A percentile compares a stretch with the other conserved stretches of the same genome.
These are phyloP conservation scores for Tuber magnatum DNA, from an alignment of 495 filamentous ascomycete genomes.

Conservation along the genomic window DNA sequence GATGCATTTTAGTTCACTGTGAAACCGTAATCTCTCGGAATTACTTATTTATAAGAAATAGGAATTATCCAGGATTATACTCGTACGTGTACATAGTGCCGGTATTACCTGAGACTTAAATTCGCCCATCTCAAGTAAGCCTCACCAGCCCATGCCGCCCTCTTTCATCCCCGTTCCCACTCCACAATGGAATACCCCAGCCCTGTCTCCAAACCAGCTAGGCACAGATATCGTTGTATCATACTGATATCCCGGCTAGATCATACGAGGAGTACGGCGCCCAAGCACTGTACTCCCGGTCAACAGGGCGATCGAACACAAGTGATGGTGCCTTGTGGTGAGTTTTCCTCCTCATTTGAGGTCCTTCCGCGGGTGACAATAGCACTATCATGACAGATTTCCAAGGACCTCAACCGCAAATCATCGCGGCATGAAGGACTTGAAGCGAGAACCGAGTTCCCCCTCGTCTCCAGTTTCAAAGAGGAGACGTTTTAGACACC, in stretches of 20 bases:
- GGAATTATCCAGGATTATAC: background rate
- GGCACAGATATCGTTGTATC: background rate
- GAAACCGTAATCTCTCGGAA: background rate
- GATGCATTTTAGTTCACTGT: background rate
- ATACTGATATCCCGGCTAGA: background rate
- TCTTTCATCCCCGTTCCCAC: background rate
- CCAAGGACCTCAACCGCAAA: background rate
- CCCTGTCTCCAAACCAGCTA: background rate
- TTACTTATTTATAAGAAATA: background rate
- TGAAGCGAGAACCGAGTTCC: background rate
- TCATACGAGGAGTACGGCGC: background rate
- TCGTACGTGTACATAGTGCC: background rate
- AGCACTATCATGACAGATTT: background rate
- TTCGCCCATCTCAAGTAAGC: background rate
- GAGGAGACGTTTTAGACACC: background rate
- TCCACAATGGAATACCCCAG: background rate
- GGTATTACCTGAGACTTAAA: conserved; percentile 1
- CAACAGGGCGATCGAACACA: background rate
- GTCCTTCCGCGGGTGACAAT: background rate
- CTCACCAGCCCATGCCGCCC: background rate
- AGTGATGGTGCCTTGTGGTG: background rate
- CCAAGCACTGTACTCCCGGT: too few species aligned
- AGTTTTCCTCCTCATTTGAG: background rate
- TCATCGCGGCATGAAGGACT: background rate
- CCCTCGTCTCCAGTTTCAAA: background rate